A percentile compares a stretch with the other conserved stretches of the same genome.
Evolutionary conservation across 108 stramenopile species (phyloP).

Genomic region (Craspedostauros australis): DNA sequence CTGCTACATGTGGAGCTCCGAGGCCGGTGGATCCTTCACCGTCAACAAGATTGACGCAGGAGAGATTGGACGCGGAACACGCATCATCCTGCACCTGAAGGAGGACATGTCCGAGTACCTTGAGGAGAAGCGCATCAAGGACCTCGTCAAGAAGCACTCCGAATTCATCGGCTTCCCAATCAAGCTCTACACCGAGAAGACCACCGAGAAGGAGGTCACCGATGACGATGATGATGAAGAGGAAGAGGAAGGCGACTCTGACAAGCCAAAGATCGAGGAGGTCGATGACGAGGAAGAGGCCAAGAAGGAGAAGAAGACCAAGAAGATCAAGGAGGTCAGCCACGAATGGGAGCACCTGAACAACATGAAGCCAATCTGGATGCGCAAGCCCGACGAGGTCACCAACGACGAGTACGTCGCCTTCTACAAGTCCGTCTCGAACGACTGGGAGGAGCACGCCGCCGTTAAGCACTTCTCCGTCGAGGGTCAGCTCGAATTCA

Average conservation of each 20-base stretch:
- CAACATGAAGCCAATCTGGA: slow-evolving; percentile 99
- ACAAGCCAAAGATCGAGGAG: slow-evolving; percentile 94
- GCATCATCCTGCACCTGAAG: slow-evolving; percentile 98
- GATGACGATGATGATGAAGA: slow-evolving; percentile 98
- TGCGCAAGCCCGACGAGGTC: slow-evolving; percentile 99
- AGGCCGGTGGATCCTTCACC: slow-evolving; percentile 98
- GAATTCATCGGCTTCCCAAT: slow-evolving; percentile 99
- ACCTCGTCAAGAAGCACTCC: slow-evolving; percentile 99
- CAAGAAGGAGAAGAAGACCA: slow-evolving; percentile 98
- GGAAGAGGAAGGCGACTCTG: slow-evolving; percentile 87
- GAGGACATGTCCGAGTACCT: slow-evolving; percentile 99
- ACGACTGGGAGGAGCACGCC: slow-evolving; percentile 99
- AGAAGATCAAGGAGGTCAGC: slow-evolving; percentile 99
- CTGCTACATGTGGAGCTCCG: slow-evolving; percentile 90
- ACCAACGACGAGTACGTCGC: slow-evolving; percentile 98
- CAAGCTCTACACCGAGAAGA: slow-evolving; percentile 99
- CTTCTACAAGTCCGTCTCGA: slow-evolving; percentile 99
- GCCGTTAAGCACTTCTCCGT: slow-evolving; percentile 99
- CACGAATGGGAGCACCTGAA: slow-evolving; percentile 99
- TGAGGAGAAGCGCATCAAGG: slow-evolving; percentile 97
- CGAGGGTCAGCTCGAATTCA: slow-evolving; percentile 99
- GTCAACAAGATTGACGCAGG: slow-evolving; percentile 75
- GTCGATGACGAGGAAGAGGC: slow-evolving; percentile 95
- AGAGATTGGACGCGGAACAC: slow-evolving; percentile 92
- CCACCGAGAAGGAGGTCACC: slow-evolving; percentile 99